These are phyloP conservation scores for Bipolaris zeicola DNA, from an alignment of 2,329 filamentous ascomycete genomes.

Conservation along the genomic window DNA sequence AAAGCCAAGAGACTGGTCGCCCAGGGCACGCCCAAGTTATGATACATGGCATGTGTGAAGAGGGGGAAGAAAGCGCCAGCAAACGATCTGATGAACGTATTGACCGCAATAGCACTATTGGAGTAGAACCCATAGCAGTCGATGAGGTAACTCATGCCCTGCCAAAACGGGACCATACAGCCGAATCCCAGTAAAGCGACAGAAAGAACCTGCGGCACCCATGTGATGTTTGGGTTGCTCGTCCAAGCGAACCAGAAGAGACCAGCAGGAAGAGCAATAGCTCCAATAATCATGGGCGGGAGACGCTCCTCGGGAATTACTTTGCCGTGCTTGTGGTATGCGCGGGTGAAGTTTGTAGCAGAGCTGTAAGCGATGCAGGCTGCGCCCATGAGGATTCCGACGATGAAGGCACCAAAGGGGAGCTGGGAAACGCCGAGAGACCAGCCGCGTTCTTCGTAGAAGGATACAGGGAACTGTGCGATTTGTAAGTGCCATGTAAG, in stretches of 20 bases:
- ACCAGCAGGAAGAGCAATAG: conserved; percentile 61
- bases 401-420: conserved; percentile 68
- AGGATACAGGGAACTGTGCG: conserved; percentile 65
- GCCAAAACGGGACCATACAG: conserved; percentile 79
- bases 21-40: conserved; percentile 43
- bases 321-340: conserved; percentile 48
- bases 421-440: conserved; percentile 62
- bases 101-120: conserved; percentile 56
- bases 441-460: conserved; percentile 69
- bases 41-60: conserved; percentile 56
- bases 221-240: conserved; percentile 55
- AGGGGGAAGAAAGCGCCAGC: conserved; percentile 59
- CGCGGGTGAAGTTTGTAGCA: conserved; percentile 41
- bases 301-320: conserved; percentile 66
- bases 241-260: conserved; percentile 69
- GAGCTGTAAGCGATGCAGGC: conserved; percentile 40
- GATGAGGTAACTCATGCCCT: conserved; percentile 82
- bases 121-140: conserved; percentile 61
- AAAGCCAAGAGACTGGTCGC: conserved; percentile 43
- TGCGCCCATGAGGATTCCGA: conserved; percentile 63
- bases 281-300: conserved; percentile 69
- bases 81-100: conserved; percentile 56
- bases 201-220: conserved; percentile 63
- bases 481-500: too few relatives aligned
- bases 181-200: conserved; percentile 71